Evolutionary conservation across 2,329 filamentous ascomycete species (phyloP).

Genomic region (Diplodia sapinea): DNA sequence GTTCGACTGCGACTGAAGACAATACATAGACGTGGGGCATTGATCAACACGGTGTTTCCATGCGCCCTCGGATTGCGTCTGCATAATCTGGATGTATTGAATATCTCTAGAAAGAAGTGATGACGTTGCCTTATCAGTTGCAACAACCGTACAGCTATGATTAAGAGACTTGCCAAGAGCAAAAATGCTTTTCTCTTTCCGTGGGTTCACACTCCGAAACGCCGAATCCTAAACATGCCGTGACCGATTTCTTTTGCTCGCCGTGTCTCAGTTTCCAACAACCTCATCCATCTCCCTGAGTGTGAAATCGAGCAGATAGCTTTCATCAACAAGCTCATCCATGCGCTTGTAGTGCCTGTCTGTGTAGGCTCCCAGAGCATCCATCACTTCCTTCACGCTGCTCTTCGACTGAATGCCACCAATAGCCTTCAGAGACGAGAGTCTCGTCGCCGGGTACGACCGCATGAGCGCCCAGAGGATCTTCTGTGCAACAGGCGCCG

Average conservation of each 20-base stretch:
- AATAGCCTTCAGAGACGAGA: slow-evolving; percentile 67
- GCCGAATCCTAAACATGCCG: slow-evolving; percentile 4
- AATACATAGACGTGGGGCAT: not conserved
- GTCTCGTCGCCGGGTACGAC: slow-evolving; percentile 77
- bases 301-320: slow-evolving; percentile 92
- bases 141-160: not conserved
- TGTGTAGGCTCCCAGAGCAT: slow-evolving; percentile 87
- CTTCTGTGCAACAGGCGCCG: slow-evolving; percentile 81
- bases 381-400: slow-evolving; percentile 80
- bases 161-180: slow-evolving; percentile 5
- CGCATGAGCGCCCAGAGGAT: slow-evolving; percentile 80
- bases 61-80: no score
- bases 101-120: not conserved
- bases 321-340: slow-evolving; percentile 91
- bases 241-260: not conserved
- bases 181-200: slow-evolving; percentile 10
- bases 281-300: slow-evolving; percentile 88
- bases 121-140: not conserved
- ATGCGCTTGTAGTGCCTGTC: slow-evolving; percentile 90
- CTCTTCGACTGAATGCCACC: slow-evolving; percentile 45
- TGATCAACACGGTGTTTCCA: not conserved
- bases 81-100: not conserved
- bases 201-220: not conserved
- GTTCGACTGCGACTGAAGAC: slow-evolving; percentile 46
- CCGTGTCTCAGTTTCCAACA: slow-evolving; percentile 25